Evolutionary conservation across 139 green algal species (phyloP).

Genomic region (Chlamydomonas schloesseri): DNA sequence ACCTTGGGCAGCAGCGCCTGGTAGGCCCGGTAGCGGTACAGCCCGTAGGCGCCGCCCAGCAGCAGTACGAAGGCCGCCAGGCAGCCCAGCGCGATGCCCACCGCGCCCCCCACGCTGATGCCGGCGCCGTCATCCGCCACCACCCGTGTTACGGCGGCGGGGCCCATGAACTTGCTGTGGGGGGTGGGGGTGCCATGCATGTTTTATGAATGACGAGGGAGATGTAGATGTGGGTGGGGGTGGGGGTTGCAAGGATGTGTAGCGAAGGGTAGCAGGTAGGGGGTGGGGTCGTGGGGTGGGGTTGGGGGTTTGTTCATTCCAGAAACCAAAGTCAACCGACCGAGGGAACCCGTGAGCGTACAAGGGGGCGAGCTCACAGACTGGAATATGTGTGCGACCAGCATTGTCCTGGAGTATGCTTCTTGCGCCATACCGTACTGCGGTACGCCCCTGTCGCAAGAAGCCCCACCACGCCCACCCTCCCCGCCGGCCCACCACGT

Average conservation of each 20-base stretch:
- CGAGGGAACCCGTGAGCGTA: no score
- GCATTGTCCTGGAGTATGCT: no score
- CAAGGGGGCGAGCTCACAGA: no score
- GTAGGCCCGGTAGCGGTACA: not conserved
- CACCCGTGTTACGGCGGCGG: not conserved
- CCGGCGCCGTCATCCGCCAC: no score
- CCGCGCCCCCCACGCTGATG: not conserved
- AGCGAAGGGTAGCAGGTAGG: no score
- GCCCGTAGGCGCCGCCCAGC: not conserved
- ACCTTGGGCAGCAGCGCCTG: slow-evolving; percentile 19
- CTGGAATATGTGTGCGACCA: no score
- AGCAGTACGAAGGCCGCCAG: not conserved
- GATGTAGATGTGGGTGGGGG: not conserved
- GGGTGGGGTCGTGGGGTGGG: no score
- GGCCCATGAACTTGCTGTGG: not conserved
- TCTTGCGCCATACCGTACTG: no score
- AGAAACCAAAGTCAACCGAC: no score
- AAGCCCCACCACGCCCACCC: not conserved
- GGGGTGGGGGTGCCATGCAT: not conserved
- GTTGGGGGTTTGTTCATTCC: no score
- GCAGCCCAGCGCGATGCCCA: not conserved
- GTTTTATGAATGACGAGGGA: no score
- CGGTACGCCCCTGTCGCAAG: no score
- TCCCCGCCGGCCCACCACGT: not conserved
- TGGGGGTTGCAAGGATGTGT: not conserved